Evolutionary conservation across 2,329 filamentous ascomycete species (phyloP).

Genomic region (Xylaria sp.): DNA sequence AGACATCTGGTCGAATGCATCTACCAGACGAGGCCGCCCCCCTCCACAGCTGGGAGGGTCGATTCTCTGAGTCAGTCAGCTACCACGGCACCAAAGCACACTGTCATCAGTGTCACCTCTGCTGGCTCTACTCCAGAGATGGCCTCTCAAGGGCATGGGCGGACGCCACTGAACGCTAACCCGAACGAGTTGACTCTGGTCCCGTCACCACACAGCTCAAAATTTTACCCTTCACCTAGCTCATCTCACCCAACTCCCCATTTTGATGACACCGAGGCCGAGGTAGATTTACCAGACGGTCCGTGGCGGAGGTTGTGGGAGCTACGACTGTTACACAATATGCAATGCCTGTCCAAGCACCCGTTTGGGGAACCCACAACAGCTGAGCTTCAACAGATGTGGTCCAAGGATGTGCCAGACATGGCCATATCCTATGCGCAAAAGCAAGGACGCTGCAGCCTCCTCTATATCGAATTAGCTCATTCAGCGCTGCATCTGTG

Average conservation of each 20-base stretch:
- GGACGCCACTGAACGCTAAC: conserved; percentile 13
- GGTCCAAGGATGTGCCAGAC: conserved; percentile 42
- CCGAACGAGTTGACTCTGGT: conserved; percentile 21
- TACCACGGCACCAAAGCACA: conserved; percentile 14
- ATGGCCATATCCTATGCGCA: conserved; percentile 43
- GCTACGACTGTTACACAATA: conserved; percentile 45
- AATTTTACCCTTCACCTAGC: conserved; percentile 33
- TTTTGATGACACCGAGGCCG: conserved; percentile 31
- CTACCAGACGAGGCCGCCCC: conserved; percentile 33
- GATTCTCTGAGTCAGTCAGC: conserved; percentile 11
- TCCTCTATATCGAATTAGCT: conserved; percentile 45
- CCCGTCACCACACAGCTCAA: conserved; percentile 29
- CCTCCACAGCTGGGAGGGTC: conserved; percentile 17
- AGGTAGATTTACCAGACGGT: conserved; percentile 44
- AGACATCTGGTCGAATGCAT: conserved; percentile 41
- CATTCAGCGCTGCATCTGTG: conserved; percentile 47
- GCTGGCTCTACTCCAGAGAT: conserved; percentile 13
- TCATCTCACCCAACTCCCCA: conserved; percentile 31
- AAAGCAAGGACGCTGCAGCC: conserved; percentile 39
- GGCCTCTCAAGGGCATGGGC: conserved; percentile 4
- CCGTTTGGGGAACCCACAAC: conserved; percentile 35
- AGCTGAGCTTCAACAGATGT: conserved; percentile 36
- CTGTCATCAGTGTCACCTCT: conserved; percentile 10
- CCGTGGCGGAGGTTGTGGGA: conserved; percentile 46
- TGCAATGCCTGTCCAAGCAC: conserved; percentile 40